phyloP scores from a whole-genome alignment of 2,329 filamentous ascomycete genomes.

The Trichoderma atrobrunneum region DNA sequence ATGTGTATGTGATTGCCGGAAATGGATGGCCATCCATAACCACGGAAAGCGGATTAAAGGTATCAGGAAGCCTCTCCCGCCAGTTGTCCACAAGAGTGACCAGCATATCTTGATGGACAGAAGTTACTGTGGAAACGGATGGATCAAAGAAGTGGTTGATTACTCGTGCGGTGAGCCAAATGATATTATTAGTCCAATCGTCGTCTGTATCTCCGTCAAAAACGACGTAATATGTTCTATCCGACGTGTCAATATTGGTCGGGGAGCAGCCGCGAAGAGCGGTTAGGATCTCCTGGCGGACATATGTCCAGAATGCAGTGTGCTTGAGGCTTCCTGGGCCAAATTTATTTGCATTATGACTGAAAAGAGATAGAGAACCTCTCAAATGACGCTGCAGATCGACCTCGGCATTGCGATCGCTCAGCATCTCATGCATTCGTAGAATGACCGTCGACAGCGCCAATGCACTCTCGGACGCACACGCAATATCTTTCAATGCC shows the following conservation, averaged over 20 bases:
- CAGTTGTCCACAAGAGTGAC: slow-evolving; percentile 4
- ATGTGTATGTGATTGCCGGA: slow-evolving; percentile 7
- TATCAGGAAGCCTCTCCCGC: not conserved
- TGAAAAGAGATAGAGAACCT: slow-evolving; percentile 12
- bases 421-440: slow-evolving; percentile 16
- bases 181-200: slow-evolving; percentile 15
- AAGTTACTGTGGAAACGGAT: not conserved
- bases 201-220: slow-evolving; percentile 13
- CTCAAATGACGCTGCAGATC: slow-evolving; percentile 10
- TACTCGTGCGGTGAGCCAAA: slow-evolving; percentile 13
- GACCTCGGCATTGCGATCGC: not conserved
- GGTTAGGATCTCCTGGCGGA: slow-evolving; percentile 14
- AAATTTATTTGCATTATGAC: slow-evolving; percentile 4
- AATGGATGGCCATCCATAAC: slow-evolving; percentile 4
- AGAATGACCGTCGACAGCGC: slow-evolving; percentile 16
- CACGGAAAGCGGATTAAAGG: slow-evolving; percentile 3
- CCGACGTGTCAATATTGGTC: slow-evolving; percentile 13
- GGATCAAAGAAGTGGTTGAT: slow-evolving; percentile 10
- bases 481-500: slow-evolving; percentile 10
- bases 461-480: slow-evolving; percentile 11
- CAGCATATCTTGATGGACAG: not conserved
- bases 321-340: slow-evolving; percentile 5
- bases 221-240: slow-evolving; percentile 6
- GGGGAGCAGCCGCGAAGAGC: slow-evolving; percentile 10
- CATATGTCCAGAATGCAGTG: slow-evolving; percentile 18